phyloP scores from a whole-genome alignment of 2,329 filamentous ascomycete species.

The Diaporthe citriasiana region DNA sequence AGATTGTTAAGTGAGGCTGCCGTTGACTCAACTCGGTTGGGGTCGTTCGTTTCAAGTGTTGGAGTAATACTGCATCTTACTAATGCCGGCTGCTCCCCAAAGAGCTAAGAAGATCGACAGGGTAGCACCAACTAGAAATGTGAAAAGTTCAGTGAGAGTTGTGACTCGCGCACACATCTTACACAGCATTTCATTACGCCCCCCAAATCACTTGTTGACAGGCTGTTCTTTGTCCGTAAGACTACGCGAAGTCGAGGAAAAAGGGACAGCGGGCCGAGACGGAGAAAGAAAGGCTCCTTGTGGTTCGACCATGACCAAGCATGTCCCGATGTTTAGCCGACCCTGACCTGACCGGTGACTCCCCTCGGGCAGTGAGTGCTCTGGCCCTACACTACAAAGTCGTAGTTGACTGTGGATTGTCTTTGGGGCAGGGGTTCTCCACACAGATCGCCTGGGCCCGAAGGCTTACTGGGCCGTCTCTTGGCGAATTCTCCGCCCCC shows the following conservation, averaged over 20 bases:
- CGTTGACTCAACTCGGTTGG: background rate
- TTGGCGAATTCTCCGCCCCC: conserved; percentile 11
- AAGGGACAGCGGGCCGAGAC: background rate
- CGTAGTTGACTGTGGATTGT: background rate
- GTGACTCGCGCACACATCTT: background rate
- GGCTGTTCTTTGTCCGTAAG: background rate
- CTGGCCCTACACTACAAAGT: background rate
- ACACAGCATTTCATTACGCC: background rate
- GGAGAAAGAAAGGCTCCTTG: background rate
- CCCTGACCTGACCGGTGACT: background rate
- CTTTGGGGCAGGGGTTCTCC: conserved; percentile 16
- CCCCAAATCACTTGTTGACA: background rate
- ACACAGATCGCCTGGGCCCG: conserved; percentile 4
- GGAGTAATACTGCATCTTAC: background rate
- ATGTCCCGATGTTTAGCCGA: conserved; percentile 18
- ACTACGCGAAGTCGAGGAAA: background rate
- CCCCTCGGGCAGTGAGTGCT: no score
- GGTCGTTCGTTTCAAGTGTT: background rate
- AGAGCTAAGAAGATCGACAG: background rate
- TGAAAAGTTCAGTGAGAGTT: background rate
- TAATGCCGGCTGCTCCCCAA: background rate
- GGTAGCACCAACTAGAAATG: background rate
- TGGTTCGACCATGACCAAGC: background rate
- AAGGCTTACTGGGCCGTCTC: background rate
- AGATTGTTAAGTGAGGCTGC: background rate